Evolutionary conservation across 148 eudicot species (phyloP), one percentile per base, ranked within the genome.

Genomic region (Arbutus unedo): DNA sequence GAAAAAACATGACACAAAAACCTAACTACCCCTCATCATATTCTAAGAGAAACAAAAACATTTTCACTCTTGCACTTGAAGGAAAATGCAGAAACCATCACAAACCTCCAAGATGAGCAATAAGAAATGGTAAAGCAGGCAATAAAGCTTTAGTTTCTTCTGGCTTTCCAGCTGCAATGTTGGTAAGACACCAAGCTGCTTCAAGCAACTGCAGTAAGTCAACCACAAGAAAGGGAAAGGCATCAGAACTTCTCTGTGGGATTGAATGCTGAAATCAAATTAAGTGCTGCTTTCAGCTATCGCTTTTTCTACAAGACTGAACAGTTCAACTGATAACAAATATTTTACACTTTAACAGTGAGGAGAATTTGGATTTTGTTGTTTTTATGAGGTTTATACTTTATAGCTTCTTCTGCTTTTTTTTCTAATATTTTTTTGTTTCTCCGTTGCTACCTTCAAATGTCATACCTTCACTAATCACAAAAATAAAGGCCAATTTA

Each of bases 121-220:
- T 89, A 77, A 96, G 95, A 86, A 94, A 85, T 8, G 99, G 99
- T 77, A 94, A 85, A 66, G 99, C 99, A 79, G 99, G 98, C 83
- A 93, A 85, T 85, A 96, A 85, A 57, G 99, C 90, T 85, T 89
- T 91, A 50, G 98, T 96, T 88, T 94, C 99, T 87, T 94, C 97
- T 57, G 98, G 98, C 83, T 85, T 91, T 67, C 99, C 99, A 54
- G 98, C 98, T 11, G 99, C 99, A 68, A 96, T 93, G 85, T 94
- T 96, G 43, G 99, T 96, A 81, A 96, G 93, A 86, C 98, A 96
- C 99, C 98, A 96, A 88, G 99, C 97, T 66, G 98, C 93, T 87
- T 96, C 98, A 81, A 93, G 99, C 89, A 96, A 89, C 99, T 96
- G 93, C 71, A 73, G 80, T 72, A 80, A 38, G 31, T 76, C n/a